Base-by-base conservation (phyloP, 768 basidiomycete species). In the Lactarius sanguifluus region DNA sequence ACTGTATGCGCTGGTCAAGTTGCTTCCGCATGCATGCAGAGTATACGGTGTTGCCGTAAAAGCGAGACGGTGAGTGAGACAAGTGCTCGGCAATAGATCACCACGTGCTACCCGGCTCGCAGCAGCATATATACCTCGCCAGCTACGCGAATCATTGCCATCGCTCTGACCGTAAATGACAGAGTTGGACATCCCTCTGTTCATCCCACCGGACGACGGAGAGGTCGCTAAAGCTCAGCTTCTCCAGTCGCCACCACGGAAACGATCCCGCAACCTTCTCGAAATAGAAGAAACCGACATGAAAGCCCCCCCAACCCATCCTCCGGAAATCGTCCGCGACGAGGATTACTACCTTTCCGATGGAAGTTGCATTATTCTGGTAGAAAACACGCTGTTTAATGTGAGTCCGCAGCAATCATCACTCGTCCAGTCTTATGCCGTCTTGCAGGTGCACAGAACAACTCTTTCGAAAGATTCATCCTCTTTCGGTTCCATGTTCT, bases 1-100 rank as follows among this genome's bases (percentile, higher is more conserved):
- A 90, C 20, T 93, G 94, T 69, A 98, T 94, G 47, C 96, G 90
- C 58, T 90, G 90, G 77, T 98, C 96, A 64, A 97, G 86, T 73
- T 92, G 90, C 77, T 93, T 92, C 61, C 90, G 85, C 91, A 93
- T 93, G 32, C 91, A 93, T 91, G 55, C 15, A 38, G 36, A 52
- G 15, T 28, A 23, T 12, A 40, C 13, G 28, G 34, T 20, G 18
- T 20, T 10, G 25, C n/a, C 5, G 20, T 4, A 64, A 59, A 38
- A 9, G 5, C 2, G 3, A 16, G 45, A 25, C 1, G 12, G 5
- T 1, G 5, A 15, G 5, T 1, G 5, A 15, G 43, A 32, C 5
- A 7, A 13, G 15, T 25, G 4, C 15, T 23, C 40, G 36, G 38
- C n/a, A 55, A 9, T 10, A 28, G 65, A 66, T 62, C 61, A 61